Percentiles rank a stretch among this genome's conserved stretches.
Conservation (phyloP, 1,284 basidiomycete species). For the Apiotrichum veenhuisii region DNA sequence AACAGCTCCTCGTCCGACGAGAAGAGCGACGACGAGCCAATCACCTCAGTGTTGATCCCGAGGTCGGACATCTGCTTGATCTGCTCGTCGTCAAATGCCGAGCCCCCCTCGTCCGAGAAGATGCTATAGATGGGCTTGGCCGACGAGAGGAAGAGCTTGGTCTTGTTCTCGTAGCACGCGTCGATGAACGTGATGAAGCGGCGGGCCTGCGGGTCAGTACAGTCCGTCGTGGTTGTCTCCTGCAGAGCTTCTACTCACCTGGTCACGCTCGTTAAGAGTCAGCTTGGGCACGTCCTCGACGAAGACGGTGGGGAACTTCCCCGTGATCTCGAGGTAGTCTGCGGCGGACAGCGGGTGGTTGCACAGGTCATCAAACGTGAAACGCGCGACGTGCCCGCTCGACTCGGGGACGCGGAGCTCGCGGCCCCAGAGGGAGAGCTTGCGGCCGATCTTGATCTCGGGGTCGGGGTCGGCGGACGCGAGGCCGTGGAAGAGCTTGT, state of each 20-base stretch:
- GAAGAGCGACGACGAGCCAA: constrained; percentile 81
- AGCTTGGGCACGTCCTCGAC: constrained; percentile 83
- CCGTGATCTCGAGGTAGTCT: constrained; percentile 93
- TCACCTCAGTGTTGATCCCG: constrained; percentile 70
- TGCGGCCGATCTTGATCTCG: constrained; percentile 59
- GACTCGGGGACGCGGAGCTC: constrained; percentile 73
- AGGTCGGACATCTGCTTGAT: constrained; percentile 55
- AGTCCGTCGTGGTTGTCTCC: neutral
- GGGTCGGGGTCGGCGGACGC: constrained; percentile 53
- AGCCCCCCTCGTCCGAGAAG: constrained; percentile 66
- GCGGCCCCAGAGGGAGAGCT: constrained; percentile 84
- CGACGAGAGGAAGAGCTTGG: constrained; percentile 82
- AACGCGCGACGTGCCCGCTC: constrained; percentile 73
- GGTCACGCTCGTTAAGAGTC: constrained; percentile 81
- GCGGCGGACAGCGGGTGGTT: constrained; percentile 85
- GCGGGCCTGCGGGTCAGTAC: constrained; percentile 59
- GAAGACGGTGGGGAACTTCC: constrained; percentile 82
- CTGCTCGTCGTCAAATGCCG: constrained; percentile 56
- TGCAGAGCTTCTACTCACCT: constrained; percentile 54
- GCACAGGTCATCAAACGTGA: constrained; percentile 83
- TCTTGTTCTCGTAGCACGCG: constrained; percentile 89
- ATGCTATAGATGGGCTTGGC: constrained; percentile 83
- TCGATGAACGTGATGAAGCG: constrained; percentile 98
- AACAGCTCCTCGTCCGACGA: constrained; percentile 91
- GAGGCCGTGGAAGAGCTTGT: constrained; percentile 75